Evolutionary conservation across 1,139 yeast species (phyloP).

Genomic region (Hemisphaericaspora xylanilytica): DNA sequence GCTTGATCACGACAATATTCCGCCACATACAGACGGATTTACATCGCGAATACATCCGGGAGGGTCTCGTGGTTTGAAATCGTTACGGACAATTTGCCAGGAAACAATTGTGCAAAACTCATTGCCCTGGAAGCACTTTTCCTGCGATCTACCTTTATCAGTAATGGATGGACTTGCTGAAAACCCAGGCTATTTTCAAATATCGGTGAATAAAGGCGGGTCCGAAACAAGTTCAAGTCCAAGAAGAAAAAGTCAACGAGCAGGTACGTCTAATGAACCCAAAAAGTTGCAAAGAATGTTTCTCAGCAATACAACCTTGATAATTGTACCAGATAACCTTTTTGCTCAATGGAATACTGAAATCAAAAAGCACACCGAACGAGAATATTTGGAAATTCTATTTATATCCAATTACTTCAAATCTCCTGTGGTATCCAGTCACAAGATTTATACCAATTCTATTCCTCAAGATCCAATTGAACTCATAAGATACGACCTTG

Average conservation of each 20-base stretch:
- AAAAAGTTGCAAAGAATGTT: slow-evolving; percentile 25
- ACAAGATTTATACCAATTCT: slow-evolving; percentile 18
- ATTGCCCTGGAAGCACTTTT: slow-evolving; percentile 56
- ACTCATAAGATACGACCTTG: slow-evolving; percentile 47
- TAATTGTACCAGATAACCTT: slow-evolving; percentile 65
- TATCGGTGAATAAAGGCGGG: slow-evolving; percentile 6
- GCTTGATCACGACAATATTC: slow-evolving; percentile 10
- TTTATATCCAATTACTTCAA: slow-evolving; percentile 36
- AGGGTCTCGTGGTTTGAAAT: slow-evolving; percentile 6
- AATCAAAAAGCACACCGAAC: slow-evolving; percentile 51
- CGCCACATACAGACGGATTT: slow-evolving; percentile 5
- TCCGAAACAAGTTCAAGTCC: background rate
- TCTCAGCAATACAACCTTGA: slow-evolving; percentile 53
- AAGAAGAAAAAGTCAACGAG: no score
- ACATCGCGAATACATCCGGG: slow-evolving; percentile 4
- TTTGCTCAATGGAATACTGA: slow-evolving; percentile 66
- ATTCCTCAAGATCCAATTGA: slow-evolving; percentile 29
- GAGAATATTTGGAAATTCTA: slow-evolving; percentile 32
- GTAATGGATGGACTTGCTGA: slow-evolving; percentile 34
- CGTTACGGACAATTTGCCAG: slow-evolving; percentile 42
- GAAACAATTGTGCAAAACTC: slow-evolving; percentile 43
- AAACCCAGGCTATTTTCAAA: slow-evolving; percentile 43
- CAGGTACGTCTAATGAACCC: no score
- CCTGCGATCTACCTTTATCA: slow-evolving; percentile 41
- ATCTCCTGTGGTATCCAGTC: slow-evolving; percentile 14